Conservation (phyloP, 805 yeast genomes). For the Pichia paraexigua region DNA sequence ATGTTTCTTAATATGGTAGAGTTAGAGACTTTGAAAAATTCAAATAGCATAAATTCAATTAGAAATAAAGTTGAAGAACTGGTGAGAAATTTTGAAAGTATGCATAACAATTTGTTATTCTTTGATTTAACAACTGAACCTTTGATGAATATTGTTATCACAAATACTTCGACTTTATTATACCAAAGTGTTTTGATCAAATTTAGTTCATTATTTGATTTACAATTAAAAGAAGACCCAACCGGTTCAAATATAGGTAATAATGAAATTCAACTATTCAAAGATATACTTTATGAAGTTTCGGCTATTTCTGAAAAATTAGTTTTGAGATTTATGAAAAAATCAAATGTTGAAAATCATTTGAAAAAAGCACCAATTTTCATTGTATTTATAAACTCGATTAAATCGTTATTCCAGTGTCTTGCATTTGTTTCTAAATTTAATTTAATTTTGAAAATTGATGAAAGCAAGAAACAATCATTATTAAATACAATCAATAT, state of each 20-base stretch:
- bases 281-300: conserved; percentile 16
- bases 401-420: conserved; percentile 24
- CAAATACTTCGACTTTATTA: conserved; percentile 20
- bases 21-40: conserved; percentile 17
- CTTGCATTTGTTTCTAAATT: conserved; percentile 18
- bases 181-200: conserved; percentile 25
- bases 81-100: conserved; percentile 20
- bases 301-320: conserved; percentile 15
- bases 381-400: conserved; percentile 21
- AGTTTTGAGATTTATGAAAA: conserved; percentile 14
- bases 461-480: conserved; percentile 3
- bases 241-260: conserved; percentile 11
- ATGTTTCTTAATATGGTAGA: conserved; percentile 25
- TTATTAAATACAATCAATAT: conserved; percentile 8
- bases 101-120: conserved; percentile 22
- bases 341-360: conserved; percentile 11
- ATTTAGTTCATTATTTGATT: conserved; percentile 18
- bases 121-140: conserved; percentile 23
- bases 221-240: conserved; percentile 11
- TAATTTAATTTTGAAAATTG: conserved; percentile 11
- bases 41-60: conserved; percentile 15
- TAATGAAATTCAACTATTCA: conserved; percentile 18
- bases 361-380: conserved; percentile 16
- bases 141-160: conserved; percentile 18
- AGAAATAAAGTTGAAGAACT: conserved; percentile 21